phyloP scores from a whole-genome alignment of 768 basidiomycete genomes.

The Boletus fagicola region DNA sequence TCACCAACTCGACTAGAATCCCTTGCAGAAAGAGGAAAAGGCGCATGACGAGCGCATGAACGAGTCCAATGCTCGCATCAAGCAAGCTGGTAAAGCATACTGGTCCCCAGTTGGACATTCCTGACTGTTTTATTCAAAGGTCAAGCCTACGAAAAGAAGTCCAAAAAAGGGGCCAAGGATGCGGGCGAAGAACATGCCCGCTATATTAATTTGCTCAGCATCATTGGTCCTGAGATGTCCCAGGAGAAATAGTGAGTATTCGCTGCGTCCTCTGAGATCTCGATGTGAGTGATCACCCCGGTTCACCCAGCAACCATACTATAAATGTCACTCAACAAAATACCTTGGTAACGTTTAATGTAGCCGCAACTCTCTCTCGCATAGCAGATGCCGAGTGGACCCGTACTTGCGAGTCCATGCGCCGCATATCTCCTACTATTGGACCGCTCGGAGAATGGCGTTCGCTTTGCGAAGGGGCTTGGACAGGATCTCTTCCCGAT shows the following conservation, averaged over 20 bases:
- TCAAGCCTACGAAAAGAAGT: slow-evolving; percentile 74
- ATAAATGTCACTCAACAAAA: slow-evolving; percentile 62
- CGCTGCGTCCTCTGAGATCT: not conserved
- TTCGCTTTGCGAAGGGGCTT: slow-evolving; percentile 72
- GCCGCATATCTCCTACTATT: slow-evolving; percentile 62
- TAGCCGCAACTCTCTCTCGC: slow-evolving; percentile 64
- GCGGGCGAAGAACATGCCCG: slow-evolving; percentile 72
- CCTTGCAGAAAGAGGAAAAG: slow-evolving; percentile 74
- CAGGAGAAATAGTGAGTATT: slow-evolving; percentile 72
- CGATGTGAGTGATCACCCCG: not conserved
- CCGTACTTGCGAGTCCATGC: slow-evolving; percentile 67
- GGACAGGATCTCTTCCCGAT: slow-evolving; percentile 46
- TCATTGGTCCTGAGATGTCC: slow-evolving; percentile 73
- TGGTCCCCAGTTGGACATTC: not conserved
- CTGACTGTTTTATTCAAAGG: slow-evolving; percentile 40
- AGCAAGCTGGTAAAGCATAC: slow-evolving; percentile 59
- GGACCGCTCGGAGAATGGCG: slow-evolving; percentile 74
- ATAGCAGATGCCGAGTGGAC: slow-evolving; percentile 82
- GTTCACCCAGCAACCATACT: slow-evolving; percentile 57
- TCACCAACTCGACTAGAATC: not conserved
- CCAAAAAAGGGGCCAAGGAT: slow-evolving; percentile 68
- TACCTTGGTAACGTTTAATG: slow-evolving; percentile 50
- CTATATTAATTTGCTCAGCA: slow-evolving; percentile 71
- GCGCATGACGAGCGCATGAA: slow-evolving; percentile 69
- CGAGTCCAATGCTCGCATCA: slow-evolving; percentile 67